Base-by-base conservation (phyloP, 2,329 filamentous ascomycete genomes). In the Xylariaceae sp. region DNA sequence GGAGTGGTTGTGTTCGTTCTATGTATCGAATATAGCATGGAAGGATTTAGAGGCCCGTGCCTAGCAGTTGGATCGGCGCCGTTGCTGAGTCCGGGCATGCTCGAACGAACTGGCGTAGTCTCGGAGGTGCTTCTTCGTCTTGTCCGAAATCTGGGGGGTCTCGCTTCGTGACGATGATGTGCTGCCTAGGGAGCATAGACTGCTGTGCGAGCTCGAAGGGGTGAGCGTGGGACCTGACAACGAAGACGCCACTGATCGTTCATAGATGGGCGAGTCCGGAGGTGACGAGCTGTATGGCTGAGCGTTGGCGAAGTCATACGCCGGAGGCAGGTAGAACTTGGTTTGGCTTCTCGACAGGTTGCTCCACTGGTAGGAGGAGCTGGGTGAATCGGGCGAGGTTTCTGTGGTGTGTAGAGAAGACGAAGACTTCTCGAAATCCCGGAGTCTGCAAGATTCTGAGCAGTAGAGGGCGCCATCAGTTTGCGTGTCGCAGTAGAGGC, bases 21-120 rank as follows among this genome's bases (percentile, higher is more conserved):
- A 30, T 30, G 23, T 30, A 62, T 66, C 50, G 54, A 58, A 56
- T 39, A 53, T 39, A 53, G 44, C 57, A 48, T 59, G 52, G 48
- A 52, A 53, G 59, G 52, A 51, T 18, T 39, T 44, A 18, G 30
- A 50, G 47, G 47, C 15, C 44, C 37, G 15, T 48, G 57, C 62
- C 71, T 80, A 85, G 70, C 81, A 85, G 70, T 80, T 78, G 35
- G 82, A 81, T 77, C 85, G 75, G 69, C 82, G 76, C 66, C 82
- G 80, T 68, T 83, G 81, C 57, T 70, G 67, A 13, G 79, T 72
- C 62, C 89, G 83, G 59, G 88, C 87, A 66, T 92, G 89, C 74
- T 97, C 92, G 72, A 97, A 96, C 1, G 89, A 91, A 71, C 88
- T 89, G 66, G 90, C 89, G 74, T 97, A 97, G 66, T 88, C 88